Evolutionary conservation across 257 asterid genomes (phyloP).

Genomic region (Solanum pinnatisectum): DNA sequence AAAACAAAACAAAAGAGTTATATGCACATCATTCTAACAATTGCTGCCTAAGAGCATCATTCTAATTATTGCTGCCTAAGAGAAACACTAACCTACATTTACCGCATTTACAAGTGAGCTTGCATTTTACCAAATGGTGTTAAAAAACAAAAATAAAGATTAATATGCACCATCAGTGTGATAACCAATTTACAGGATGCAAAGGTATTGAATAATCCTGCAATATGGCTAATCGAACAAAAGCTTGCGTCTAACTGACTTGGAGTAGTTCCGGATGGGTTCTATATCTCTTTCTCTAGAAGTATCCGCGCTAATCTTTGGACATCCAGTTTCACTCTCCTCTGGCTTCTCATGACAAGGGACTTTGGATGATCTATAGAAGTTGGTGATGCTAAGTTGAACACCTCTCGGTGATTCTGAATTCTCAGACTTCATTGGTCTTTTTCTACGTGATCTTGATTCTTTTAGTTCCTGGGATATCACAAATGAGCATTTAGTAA

Average conservation of each 20-base stretch:
- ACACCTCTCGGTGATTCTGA: constrained; percentile 34
- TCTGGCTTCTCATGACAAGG: constrained; percentile 21
- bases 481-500: not conserved
- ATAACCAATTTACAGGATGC: not conserved
- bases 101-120: not conserved
- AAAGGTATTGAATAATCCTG: not conserved
- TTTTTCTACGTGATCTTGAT: constrained; percentile 34
- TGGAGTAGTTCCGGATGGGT: constrained; percentile 32
- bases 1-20: not conserved
- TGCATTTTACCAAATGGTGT: not conserved
- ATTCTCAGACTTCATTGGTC: constrained; percentile 24
- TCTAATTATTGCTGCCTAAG: not conserved
- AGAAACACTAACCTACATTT: not conserved
- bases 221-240: constrained; percentile 35
- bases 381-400: constrained; percentile 69
- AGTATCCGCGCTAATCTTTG: constrained; percentile 18
- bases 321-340: constrained; percentile 14
- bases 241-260: constrained; percentile 76
- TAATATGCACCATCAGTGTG: not conserved
- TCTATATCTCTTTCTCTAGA: constrained; percentile 43
- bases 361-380: constrained; percentile 63
- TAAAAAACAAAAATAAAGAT: not conserved
- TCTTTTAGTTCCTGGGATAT: constrained; percentile 58
- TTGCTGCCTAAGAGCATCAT: not conserved
- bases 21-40: not conserved